phyloP scores from a whole-genome alignment of 768 basidiomycete genomes.

The Auricularia cornea region DNA sequence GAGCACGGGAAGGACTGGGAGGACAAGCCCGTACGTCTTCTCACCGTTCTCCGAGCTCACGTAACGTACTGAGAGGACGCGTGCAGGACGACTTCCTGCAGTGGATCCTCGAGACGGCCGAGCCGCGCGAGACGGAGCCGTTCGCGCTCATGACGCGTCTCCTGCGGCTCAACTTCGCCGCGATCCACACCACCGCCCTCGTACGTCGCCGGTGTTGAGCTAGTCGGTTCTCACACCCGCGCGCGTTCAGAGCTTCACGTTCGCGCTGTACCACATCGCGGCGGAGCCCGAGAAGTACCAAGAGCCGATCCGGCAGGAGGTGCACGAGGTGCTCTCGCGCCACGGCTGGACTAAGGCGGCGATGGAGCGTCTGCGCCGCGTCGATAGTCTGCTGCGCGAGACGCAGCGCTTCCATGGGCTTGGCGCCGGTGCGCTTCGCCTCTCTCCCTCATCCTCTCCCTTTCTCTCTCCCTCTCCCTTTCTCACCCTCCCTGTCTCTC shows the following conservation, averaged over 20 bases:
- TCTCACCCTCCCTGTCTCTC: too few relatives aligned
- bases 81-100: constrained; percentile 39
- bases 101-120: constrained; percentile 36
- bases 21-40: constrained; percentile 16
- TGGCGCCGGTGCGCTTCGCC: constrained; percentile 21
- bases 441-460: too few relatives aligned
- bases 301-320: constrained; percentile 34
- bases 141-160: constrained; percentile 24
- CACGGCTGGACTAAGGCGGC: constrained; percentile 32
- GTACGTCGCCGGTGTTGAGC: too few relatives aligned
- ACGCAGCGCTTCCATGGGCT: constrained; percentile 26
- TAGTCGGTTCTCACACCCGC: too few relatives aligned
- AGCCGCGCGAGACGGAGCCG: constrained; percentile 22
- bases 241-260: too few relatives aligned
- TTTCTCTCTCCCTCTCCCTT: too few relatives aligned
- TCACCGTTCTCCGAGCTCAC: too few relatives aligned
- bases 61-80: too few relatives aligned
- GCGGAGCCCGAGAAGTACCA: constrained; percentile 24
- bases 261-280: constrained; percentile 25
- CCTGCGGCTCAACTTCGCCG: constrained; percentile 30
- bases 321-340: constrained; percentile 26
- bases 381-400: constrained; percentile 41
- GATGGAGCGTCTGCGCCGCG: constrained; percentile 30
- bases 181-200: too few relatives aligned
- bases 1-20: constrained; percentile 19